Conservation (phyloP, 345 rosid genomes). For the Psidium friedrichsthalianum region DNA sequence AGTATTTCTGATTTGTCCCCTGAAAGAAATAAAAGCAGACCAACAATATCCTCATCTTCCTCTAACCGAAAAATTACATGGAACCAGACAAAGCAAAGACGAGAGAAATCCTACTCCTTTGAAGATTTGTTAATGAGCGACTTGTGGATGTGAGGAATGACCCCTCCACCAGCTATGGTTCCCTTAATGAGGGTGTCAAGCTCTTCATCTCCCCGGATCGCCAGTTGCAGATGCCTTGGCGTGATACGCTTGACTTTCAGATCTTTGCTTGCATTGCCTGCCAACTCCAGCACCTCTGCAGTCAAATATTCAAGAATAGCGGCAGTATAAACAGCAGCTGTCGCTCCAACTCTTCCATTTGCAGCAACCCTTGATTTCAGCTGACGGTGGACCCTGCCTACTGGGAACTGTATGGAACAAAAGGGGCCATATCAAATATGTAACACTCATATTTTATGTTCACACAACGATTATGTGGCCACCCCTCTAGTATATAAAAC, state of each 20-base stretch:
- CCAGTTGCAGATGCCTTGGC: constrained; percentile 65
- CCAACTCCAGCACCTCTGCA: constrained; percentile 61
- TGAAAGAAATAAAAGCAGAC: neutral
- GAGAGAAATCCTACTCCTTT: constrained; percentile 19
- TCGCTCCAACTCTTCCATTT: constrained; percentile 68
- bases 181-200: constrained; percentile 66
- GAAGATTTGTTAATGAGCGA: constrained; percentile 65
- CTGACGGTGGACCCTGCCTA: constrained; percentile 56
- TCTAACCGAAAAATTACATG: neutral
- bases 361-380: constrained; percentile 50
- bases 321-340: constrained; percentile 67
- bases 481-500: neutral
- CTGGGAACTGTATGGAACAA: constrained; percentile 37
- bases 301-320: constrained; percentile 59
- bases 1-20: neutral
- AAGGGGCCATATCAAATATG: neutral
- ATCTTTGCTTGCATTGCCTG: constrained; percentile 68
- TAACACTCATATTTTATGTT: neutral
- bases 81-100: neutral
- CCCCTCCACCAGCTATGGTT: constrained; percentile 69
- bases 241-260: constrained; percentile 65
- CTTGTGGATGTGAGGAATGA: constrained; percentile 71
- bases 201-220: constrained; percentile 64
- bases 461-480: neutral
- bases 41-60: neutral